phyloP scores from a whole-genome alignment of 2,329 filamentous ascomycete genomes.

The Colletotrichum cordylinicola region DNA sequence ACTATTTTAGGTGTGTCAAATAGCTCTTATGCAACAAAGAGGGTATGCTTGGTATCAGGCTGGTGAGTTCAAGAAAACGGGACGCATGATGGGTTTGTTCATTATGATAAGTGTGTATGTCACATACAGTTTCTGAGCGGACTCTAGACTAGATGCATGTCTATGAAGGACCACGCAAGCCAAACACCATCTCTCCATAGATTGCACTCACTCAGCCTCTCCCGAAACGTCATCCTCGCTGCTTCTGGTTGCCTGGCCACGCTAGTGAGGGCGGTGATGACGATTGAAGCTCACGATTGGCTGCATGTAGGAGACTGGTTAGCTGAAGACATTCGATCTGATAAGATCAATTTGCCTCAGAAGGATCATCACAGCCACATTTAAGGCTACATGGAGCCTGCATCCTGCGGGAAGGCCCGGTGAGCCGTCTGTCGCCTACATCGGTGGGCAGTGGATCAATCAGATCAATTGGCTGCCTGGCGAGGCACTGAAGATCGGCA shows the following conservation, averaged over 20 bases:
- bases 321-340: not conserved
- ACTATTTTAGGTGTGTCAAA: not conserved
- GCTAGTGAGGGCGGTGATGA: not conserved
- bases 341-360: not conserved
- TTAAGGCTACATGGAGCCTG: not conserved
- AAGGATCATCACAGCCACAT: not conserved
- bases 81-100: not conserved
- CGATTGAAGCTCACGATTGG: fast-evolving
- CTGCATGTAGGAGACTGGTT: not conserved
- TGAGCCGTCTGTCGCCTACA: not conserved
- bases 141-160: not conserved
- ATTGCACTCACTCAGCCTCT: not conserved
- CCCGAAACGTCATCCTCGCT: not conserved
- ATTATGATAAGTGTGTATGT: not conserved
- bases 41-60: not conserved
- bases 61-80: not conserved
- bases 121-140: not conserved
- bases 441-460: not conserved
- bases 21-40: not conserved
- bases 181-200: not conserved
- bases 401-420: not conserved
- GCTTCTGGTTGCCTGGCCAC: not conserved
- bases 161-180: not conserved
- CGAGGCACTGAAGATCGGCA: not conserved
- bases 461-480: not conserved